phyloP scores from a whole-genome alignment of 306 rosid species.

The Carpinus viminea region DNA sequence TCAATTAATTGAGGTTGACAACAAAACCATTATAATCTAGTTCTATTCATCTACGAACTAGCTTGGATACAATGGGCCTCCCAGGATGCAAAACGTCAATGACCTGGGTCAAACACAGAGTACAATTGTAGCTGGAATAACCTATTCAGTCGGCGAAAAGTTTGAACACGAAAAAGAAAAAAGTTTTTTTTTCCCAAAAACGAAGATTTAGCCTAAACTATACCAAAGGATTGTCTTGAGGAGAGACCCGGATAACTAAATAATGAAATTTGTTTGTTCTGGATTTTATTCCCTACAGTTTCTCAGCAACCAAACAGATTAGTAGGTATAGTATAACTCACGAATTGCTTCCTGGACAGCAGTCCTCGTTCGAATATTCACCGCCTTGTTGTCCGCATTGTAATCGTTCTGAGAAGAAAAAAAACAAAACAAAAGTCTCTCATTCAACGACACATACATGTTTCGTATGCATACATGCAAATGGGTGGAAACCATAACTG shows the following conservation, averaged over 20 bases:
- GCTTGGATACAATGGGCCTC: constrained; percentile 28
- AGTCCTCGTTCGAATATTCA: constrained; percentile 15
- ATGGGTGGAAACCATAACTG: background rate
- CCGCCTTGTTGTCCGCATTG: constrained; percentile 16
- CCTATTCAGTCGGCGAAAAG: background rate
- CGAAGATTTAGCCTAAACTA: background rate
- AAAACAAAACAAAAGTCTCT: background rate
- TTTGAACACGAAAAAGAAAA: background rate
- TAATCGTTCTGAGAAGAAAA: background rate
- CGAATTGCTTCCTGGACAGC: constrained; percentile 18
- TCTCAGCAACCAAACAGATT: background rate
- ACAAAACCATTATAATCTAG: too few species aligned
- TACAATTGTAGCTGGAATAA: background rate
- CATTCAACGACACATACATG: background rate
- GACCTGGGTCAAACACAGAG: constrained; percentile 9
- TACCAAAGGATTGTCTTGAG: background rate
- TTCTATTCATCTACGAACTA: background rate
- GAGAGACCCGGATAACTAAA: too few species aligned
- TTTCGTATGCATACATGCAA: too few species aligned
- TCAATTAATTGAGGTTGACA: too few species aligned
- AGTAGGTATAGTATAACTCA: background rate
- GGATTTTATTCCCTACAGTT: background rate
- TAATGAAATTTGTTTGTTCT: background rate
- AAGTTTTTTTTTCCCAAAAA: background rate
- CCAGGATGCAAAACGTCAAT: constrained; percentile 43